phyloP scores from a whole-genome alignment of 1,284 basidiomycete species.

The Leccinum subrobustum region DNA sequence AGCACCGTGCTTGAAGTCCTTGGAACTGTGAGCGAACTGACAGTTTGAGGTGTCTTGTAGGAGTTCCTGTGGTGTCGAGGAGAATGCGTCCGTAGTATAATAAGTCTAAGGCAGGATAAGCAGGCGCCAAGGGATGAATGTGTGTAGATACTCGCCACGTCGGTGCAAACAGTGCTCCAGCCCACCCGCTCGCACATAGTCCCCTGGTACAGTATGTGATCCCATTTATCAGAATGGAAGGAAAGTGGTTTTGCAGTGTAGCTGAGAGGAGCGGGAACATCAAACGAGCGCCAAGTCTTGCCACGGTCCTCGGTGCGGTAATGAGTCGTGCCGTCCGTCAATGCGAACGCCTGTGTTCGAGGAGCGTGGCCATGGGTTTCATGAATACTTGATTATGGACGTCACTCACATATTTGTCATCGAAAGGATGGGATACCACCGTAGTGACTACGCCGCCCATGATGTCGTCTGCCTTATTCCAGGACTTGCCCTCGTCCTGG shows the following conservation, averaged over 20 bases:
- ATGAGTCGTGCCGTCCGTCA: constrained; percentile 71
- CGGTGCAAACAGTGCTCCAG: constrained; percentile 69
- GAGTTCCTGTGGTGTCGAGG: constrained; percentile 54
- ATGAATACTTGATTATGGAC: background rate
- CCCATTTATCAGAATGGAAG: constrained; percentile 83
- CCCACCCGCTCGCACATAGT: constrained; percentile 61
- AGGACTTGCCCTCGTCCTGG: constrained; percentile 87
- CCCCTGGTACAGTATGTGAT: constrained; percentile 85
- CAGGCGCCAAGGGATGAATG: constrained; percentile 10
- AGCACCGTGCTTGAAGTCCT: constrained; percentile 74
- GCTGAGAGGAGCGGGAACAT: constrained; percentile 63
- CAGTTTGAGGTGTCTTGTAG: constrained; percentile 73
- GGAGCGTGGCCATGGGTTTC: background rate
- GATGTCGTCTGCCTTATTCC: constrained; percentile 65
- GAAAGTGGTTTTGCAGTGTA: constrained; percentile 64
- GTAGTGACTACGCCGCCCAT: constrained; percentile 62
- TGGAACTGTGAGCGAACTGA: constrained; percentile 83
- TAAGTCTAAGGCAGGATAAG: constrained; percentile 52
- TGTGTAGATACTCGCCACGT: constrained; percentile 53
- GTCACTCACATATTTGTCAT: constrained; percentile 66
- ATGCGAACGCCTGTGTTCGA: constrained; percentile 70
- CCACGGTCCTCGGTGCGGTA: constrained; percentile 87
- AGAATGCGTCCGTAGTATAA: constrained; percentile 84
- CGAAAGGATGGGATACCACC: constrained; percentile 87
- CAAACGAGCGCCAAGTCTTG: constrained; percentile 80